These are phyloP conservation scores for Coemansia sp. DNA, from an alignment of 192 early-diverging fungal species.

Conservation along the genomic window DNA sequence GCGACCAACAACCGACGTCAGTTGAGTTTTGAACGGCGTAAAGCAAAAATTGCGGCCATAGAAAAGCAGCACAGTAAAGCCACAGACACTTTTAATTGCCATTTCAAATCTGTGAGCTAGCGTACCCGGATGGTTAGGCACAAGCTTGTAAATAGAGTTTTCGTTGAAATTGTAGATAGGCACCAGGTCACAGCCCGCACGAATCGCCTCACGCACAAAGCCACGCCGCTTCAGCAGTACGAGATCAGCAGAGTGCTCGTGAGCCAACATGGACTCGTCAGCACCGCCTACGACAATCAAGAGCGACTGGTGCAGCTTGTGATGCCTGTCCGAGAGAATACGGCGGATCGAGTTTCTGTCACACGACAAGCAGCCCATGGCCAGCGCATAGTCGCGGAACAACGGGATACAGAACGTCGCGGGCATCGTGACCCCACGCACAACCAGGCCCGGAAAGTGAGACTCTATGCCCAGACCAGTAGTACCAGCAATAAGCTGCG, in stretches of 20 bases:
- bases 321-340: slow-evolving; percentile 74
- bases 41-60: slow-evolving; percentile 89
- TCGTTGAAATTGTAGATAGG: slow-evolving; percentile 95
- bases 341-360: slow-evolving; percentile 75
- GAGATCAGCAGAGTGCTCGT: slow-evolving; percentile 67
- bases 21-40: slow-evolving; percentile 48
- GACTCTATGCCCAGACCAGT: slow-evolving; percentile 78
- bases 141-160: slow-evolving; percentile 86
- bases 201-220: slow-evolving; percentile 89
- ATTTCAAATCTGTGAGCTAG: slow-evolving; percentile 72
- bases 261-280: slow-evolving; percentile 76
- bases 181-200: slow-evolving; percentile 79
- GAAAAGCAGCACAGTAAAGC: slow-evolving; percentile 79
- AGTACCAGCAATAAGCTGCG: slow-evolving; percentile 81
- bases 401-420: slow-evolving; percentile 87
- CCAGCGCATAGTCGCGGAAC: slow-evolving; percentile 82
- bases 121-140: slow-evolving; percentile 71
- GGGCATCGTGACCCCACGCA: slow-evolving; percentile 80
- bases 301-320: slow-evolving; percentile 49
- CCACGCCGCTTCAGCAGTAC: slow-evolving; percentile 82
- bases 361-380: slow-evolving; percentile 78
- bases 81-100: slow-evolving; percentile 67
- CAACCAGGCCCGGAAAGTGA: slow-evolving; percentile 78
- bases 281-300: slow-evolving; percentile 93
- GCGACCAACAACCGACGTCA: slow-evolving; percentile 51